Conservation (phyloP, 2,329 filamentous ascomycete genomes). For the Xylariales sp. region DNA sequence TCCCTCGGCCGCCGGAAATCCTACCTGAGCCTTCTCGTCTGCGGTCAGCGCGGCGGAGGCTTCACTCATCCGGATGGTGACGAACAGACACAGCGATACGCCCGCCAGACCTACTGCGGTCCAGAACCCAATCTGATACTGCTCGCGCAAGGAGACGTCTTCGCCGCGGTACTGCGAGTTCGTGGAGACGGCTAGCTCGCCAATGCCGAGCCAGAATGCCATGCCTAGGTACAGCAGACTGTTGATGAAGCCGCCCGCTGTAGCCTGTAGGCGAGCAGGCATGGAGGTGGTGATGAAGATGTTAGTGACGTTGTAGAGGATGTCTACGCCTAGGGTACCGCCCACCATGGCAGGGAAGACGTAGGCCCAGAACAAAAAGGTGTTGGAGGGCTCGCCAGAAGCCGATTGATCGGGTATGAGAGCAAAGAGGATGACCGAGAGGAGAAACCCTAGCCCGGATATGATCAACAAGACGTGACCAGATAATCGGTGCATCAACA, state of each 20-base stretch:
- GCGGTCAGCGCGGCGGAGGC: slow-evolving; percentile 25
- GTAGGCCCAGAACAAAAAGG: slow-evolving; percentile 64
- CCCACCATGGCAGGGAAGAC: slow-evolving; percentile 68
- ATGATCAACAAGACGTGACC: slow-evolving; percentile 60
- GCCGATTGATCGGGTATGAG: slow-evolving; percentile 54
- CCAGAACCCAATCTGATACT: slow-evolving; percentile 27
- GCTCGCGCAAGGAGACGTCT: slow-evolving; percentile 16
- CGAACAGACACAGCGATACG: slow-evolving; percentile 16
- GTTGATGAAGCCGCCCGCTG: slow-evolving; percentile 69
- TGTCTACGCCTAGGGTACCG: slow-evolving; percentile 69
- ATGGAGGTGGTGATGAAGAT: slow-evolving; percentile 74
- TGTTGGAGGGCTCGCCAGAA: slow-evolving; percentile 17
- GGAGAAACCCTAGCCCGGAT: slow-evolving; percentile 54
- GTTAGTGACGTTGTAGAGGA: slow-evolving; percentile 71
- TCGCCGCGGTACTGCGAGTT: slow-evolving; percentile 24
- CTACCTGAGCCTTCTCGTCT: slow-evolving; percentile 21
- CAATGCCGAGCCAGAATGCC: slow-evolving; percentile 66
- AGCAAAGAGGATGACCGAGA: slow-evolving; percentile 59
- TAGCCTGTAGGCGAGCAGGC: slow-evolving; percentile 61
- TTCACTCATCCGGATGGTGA: slow-evolving; percentile 21
- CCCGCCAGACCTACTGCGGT: slow-evolving; percentile 21
- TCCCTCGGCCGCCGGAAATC: slow-evolving; percentile 4
- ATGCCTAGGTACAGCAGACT: slow-evolving; percentile 68
- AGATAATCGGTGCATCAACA: slow-evolving; percentile 62
- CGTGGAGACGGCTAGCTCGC: slow-evolving; percentile 57